These are phyloP conservation scores for Seiridium unicorne DNA, from an alignment of 2,329 filamentous ascomycete species.

Conservation along the genomic window DNA sequence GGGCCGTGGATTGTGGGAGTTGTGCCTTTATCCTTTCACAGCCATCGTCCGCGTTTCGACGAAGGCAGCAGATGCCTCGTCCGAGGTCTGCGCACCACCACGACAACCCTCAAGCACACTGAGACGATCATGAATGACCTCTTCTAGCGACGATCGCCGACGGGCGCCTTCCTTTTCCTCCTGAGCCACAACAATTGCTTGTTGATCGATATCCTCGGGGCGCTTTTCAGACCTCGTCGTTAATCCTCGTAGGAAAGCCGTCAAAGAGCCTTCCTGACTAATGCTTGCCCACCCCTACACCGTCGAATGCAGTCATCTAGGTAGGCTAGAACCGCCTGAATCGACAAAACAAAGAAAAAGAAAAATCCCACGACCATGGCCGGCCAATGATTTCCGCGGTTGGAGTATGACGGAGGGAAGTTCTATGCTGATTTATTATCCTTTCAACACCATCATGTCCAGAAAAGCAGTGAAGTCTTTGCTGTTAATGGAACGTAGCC, in stretches of 20 bases:
- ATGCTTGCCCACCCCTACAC: no score
- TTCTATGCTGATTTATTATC: slow-evolving; percentile 34
- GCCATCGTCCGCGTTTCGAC: neutral
- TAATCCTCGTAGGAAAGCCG: neutral
- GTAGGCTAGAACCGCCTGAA: no score
- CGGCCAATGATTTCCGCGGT: neutral
- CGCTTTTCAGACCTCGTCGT: neutral
- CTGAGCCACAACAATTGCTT: neutral
- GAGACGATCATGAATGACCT: neutral
- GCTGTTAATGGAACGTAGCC: slow-evolving; percentile 17
- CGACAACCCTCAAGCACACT: neutral
- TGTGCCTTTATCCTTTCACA: neutral
- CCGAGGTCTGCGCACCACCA: neutral
- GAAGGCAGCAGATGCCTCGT: neutral
- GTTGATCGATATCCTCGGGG: neutral
- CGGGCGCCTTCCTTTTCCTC: neutral
- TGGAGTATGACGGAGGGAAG: neutral
- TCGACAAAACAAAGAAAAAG: neutral
- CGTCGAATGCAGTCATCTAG: no score
- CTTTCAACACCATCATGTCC: slow-evolving; percentile 28
- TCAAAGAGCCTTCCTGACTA: no score
- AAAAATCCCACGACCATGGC: neutral
- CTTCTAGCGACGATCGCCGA: neutral
- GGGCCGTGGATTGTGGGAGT: neutral
- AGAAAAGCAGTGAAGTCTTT: slow-evolving; percentile 24